Evolutionary conservation across 1,284 basidiomycete genomes (phyloP).

Genomic region (Anthracocystis setariae): DNA sequence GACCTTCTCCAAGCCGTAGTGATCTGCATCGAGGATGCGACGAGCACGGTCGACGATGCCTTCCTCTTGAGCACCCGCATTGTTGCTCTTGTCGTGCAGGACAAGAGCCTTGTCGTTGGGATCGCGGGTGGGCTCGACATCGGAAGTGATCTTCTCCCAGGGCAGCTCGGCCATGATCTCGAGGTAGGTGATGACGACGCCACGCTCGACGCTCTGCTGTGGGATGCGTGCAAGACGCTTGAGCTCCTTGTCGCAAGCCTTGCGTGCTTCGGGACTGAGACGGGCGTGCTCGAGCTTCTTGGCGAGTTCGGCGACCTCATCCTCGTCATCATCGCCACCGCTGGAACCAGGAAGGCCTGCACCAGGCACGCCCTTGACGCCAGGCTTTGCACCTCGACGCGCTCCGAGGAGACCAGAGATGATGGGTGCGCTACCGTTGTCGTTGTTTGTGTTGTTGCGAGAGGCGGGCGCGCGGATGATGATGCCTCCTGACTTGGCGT

Average conservation of each 20-base stretch:
- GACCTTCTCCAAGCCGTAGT: conserved; percentile 70
- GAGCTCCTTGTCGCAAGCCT: conserved; percentile 65
- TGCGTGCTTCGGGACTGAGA: conserved; percentile 62
- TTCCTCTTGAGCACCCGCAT: conserved; percentile 29
- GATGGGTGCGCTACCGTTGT: conserved; percentile 40
- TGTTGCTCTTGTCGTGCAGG: conserved; percentile 24
- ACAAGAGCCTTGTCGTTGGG: conserved; percentile 33
- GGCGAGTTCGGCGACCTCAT: conserved; percentile 62
- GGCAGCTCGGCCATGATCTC: conserved; percentile 68
- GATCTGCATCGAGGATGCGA: conserved; percentile 69
- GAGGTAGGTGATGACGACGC: conserved; percentile 67
- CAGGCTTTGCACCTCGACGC: conserved; percentile 36
- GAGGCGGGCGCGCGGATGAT: conserved; percentile 53
- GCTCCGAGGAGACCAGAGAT: conserved; percentile 41
- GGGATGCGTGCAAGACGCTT: conserved; percentile 65
- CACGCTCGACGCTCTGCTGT: conserved; percentile 65
- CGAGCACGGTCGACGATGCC: conserved; percentile 62
- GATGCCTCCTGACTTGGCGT: conserved; percentile 45
- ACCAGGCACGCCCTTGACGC: conserved; percentile 18
- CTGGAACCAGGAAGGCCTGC: conserved; percentile 31
- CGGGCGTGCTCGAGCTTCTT: conserved; percentile 54
- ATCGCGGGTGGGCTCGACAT: conserved; percentile 35
- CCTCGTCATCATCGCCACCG: conserved; percentile 56
- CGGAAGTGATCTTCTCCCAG: conserved; percentile 64
- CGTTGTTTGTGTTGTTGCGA: conserved; percentile 41